These are phyloP conservation scores for Cercis canadensis DNA, from an alignment of 306 rosid species.

Conservation along the genomic window DNA sequence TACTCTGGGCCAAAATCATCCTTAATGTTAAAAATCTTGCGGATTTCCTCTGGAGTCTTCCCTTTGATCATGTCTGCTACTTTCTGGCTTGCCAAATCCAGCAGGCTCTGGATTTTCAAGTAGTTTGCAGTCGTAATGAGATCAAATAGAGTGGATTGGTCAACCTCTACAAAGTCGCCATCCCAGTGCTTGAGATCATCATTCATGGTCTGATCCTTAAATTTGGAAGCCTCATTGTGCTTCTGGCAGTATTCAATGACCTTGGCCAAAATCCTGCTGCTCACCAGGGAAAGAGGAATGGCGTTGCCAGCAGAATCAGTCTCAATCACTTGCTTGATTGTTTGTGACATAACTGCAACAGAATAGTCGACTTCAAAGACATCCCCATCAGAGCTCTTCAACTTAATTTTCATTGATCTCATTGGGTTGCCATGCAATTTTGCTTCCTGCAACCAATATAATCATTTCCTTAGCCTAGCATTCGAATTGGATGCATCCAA, in stretches of 20 bases:
- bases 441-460: slow-evolving; percentile 31
- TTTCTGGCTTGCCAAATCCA: slow-evolving; percentile 46
- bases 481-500: neutral
- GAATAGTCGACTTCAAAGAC: slow-evolving; percentile 56
- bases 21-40: slow-evolving; percentile 55
- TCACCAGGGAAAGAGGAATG: slow-evolving; percentile 55
- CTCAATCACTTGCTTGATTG: slow-evolving; percentile 53
- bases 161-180: slow-evolving; percentile 55
- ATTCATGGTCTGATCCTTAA: slow-evolving; percentile 28
- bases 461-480: neutral
- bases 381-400: slow-evolving; percentile 64
- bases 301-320: slow-evolving; percentile 47
- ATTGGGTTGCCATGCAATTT: slow-evolving; percentile 27
- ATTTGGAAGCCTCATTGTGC: slow-evolving; percentile 46
- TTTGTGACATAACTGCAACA: slow-evolving; percentile 62
- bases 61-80: slow-evolving; percentile 58
- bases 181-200: slow-evolving; percentile 57
- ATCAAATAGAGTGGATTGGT: slow-evolving; percentile 59
- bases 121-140: slow-evolving; percentile 59
- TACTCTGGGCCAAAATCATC: slow-evolving; percentile 55
- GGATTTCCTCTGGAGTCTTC: slow-evolving; percentile 60
- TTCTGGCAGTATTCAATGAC: slow-evolving; percentile 66
- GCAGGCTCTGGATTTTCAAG: slow-evolving; percentile 57
- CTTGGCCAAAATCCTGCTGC: slow-evolving; percentile 58
- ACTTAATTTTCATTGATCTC: slow-evolving; percentile 52